phyloP scores from a whole-genome alignment of 1,284 basidiomycete species.

The Puccinia novopanici region DNA sequence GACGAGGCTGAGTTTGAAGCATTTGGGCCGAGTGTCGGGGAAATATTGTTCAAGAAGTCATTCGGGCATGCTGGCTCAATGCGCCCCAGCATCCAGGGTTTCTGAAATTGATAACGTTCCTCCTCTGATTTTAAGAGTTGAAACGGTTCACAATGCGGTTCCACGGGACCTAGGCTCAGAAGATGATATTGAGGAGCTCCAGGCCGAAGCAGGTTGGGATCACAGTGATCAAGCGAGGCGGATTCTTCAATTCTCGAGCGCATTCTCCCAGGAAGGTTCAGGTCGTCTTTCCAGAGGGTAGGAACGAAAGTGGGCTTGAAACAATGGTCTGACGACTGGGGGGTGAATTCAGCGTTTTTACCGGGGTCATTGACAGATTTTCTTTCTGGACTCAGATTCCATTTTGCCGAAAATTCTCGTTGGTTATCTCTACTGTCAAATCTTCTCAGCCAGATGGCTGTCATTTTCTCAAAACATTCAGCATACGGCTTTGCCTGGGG shows the following conservation, averaged over 20 bases:
- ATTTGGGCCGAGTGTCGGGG: background rate
- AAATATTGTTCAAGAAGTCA: background rate
- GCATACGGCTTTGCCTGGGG: slow-evolving; percentile 34
- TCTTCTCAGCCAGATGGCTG: slow-evolving; percentile 11
- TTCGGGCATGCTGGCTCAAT: background rate
- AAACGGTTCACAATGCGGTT: slow-evolving; percentile 16
- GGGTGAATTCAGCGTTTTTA: background rate
- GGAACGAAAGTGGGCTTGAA: background rate
- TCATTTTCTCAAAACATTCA: slow-evolving; percentile 38
- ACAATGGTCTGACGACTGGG: background rate
- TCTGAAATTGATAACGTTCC: slow-evolving; percentile 21
- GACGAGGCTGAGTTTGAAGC: background rate
- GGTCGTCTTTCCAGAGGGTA: slow-evolving; percentile 29
- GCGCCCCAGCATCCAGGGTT: slow-evolving; percentile 9
- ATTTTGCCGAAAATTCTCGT: background rate
- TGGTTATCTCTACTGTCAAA: slow-evolving; percentile 1
- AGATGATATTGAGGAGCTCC: slow-evolving; percentile 13
- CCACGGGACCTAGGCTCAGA: slow-evolving; percentile 15
- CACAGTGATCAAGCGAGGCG: background rate
- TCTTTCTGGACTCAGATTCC: slow-evolving; percentile 7
- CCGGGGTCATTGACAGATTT: background rate
- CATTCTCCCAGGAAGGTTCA: slow-evolving; percentile 1
- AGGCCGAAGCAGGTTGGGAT: slow-evolving; percentile 4
- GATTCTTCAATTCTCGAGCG: slow-evolving; percentile 3
- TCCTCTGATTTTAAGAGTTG: slow-evolving; percentile 11